Evolutionary conservation across 78 protist genomes (phyloP).

Genomic region (Salpingoeca rosetta): DNA sequence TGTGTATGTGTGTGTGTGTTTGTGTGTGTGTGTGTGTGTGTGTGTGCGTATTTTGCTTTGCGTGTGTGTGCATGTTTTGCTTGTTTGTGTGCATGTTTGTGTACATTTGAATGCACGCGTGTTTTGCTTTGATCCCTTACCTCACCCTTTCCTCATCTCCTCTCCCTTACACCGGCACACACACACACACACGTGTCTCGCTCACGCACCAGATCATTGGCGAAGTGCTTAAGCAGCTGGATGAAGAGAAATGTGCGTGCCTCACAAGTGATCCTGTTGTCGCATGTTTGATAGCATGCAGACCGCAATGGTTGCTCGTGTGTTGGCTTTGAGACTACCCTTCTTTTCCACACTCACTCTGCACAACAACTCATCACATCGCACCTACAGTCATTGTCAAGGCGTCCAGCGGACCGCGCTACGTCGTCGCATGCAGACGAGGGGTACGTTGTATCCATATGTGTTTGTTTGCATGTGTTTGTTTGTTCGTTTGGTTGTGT

Average conservation of each 20-base stretch:
- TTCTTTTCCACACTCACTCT: too few relatives aligned
- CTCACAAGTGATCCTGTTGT: neutral
- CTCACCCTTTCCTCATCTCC: neutral
- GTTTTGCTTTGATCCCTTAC: neutral
- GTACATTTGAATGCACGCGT: too few relatives aligned
- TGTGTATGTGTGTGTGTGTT: neutral
- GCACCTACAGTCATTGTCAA: slow-evolving; percentile 79
- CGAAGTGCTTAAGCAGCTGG: slow-evolving; percentile 92
- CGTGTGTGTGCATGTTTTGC: neutral
- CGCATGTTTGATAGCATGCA: neutral
- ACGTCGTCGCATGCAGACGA: slow-evolving; percentile 91
- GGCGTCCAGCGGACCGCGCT: slow-evolving; percentile 96
- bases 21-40: too few relatives aligned
- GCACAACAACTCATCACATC: too few relatives aligned
- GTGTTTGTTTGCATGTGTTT: neutral
- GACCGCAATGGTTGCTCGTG: neutral
- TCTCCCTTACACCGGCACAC: too few relatives aligned
- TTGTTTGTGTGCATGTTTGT: too few relatives aligned
- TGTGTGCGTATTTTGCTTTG: neutral
- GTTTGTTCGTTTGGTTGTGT: too few relatives aligned
- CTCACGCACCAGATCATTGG: slow-evolving; percentile 94
- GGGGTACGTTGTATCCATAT: neutral
- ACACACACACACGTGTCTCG: too few relatives aligned
- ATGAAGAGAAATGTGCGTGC: slow-evolving; percentile 79
- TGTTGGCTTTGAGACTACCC: too few relatives aligned